Evolutionary conservation across 1,284 basidiomycete species (phyloP).

Genomic region (Sutorius eximius): DNA sequence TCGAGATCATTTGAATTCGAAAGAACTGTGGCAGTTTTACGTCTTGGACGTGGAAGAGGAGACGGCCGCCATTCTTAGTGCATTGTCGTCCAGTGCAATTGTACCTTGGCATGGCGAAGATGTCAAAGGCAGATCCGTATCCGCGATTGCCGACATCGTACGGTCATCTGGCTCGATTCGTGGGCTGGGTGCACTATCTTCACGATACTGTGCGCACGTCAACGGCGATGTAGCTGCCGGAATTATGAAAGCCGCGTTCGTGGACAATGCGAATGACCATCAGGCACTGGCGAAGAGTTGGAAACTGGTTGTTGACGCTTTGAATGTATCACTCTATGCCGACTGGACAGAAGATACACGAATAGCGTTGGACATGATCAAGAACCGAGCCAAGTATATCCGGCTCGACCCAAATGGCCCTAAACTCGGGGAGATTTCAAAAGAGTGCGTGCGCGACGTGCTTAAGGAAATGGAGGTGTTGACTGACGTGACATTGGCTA

Average conservation of each 20-base stretch:
- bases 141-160: conserved; percentile 67
- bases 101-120: conserved; percentile 58
- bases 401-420: conserved; percentile 83
- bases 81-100: conserved; percentile 45
- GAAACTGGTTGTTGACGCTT: conserved; percentile 74
- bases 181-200: conserved; percentile 59
- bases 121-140: conserved; percentile 58
- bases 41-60: conserved; percentile 73
- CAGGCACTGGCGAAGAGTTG: conserved; percentile 68
- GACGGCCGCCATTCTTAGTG: conserved; percentile 52
- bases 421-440: conserved; percentile 78
- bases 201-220: conserved; percentile 68
- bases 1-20: conserved; percentile 56
- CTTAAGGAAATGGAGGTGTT: not conserved
- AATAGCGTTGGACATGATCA: conserved; percentile 72
- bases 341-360: conserved; percentile 85
- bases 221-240: conserved; percentile 63
- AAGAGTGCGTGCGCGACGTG: conserved; percentile 46
- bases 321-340: conserved; percentile 85
- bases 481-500: conserved; percentile 35
- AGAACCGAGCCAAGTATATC: conserved; percentile 76
- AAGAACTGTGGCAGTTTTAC: conserved; percentile 91
- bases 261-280: conserved; percentile 46
- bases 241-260: conserved; percentile 70
- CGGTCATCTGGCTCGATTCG: conserved; percentile 54